A percentile compares a stretch with the other conserved stretches of the same genome.
Evolutionary conservation across 2,329 filamentous ascomycete species (phyloP).

Genomic region (Cladosporium sp.): DNA sequence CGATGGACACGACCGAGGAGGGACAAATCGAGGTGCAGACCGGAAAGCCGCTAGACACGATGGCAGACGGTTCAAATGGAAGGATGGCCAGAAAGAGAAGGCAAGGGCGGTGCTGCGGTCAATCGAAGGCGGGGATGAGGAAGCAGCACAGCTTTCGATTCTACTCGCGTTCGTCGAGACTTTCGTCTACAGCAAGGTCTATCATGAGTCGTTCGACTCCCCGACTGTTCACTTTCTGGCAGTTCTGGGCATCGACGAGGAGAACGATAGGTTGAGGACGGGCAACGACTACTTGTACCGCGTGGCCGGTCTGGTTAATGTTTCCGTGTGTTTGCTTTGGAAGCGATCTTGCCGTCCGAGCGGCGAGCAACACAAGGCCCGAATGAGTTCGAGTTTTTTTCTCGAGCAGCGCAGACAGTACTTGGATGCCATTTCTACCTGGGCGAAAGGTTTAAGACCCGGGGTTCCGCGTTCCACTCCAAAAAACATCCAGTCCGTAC

Average conservation of each 20-base stretch:
- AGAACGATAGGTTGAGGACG: background rate
- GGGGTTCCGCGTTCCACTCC: conserved; percentile 2
- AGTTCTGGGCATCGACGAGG: background rate
- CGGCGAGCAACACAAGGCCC: background rate
- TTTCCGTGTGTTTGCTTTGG: background rate
- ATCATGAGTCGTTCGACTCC: background rate
- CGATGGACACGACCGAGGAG: background rate
- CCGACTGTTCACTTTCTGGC: background rate
- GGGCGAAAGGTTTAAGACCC: too few relatives aligned
- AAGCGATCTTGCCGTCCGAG: background rate
- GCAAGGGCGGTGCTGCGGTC: background rate
- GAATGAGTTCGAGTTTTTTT: background rate
- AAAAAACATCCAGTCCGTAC: background rate
- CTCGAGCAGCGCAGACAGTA: background rate
- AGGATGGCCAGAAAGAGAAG: background rate
- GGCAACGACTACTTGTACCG: background rate
- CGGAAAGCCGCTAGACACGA: background rate
- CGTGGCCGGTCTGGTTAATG: background rate
- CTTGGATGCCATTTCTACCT: too few relatives aligned
- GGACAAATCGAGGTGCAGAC: background rate
- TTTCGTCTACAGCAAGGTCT: background rate
- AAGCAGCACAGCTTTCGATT: background rate
- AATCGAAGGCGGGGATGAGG: background rate
- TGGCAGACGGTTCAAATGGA: background rate
- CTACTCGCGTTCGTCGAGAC: background rate